Base-by-base conservation (phyloP, 805 yeast species). In the Spathaspora arborariae region DNA sequence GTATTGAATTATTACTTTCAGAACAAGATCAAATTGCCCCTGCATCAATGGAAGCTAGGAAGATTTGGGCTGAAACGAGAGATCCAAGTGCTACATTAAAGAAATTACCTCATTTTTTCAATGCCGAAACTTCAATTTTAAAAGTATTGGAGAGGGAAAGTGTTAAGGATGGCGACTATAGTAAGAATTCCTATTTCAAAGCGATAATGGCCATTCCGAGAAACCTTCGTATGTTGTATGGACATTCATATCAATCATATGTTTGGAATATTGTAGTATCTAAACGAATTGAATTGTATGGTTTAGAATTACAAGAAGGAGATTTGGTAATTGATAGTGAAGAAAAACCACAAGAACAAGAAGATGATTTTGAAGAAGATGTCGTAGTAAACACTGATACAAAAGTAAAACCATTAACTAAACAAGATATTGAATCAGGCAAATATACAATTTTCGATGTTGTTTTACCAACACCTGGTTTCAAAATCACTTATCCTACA, bases 401-500 rank as follows among this genome's bases (percentile, higher is more conserved):
- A 20, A 78, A 88, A 53, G 97, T 96, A 1, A 76, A 84, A 55
- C 78, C 85, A 0, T 74, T 94, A 16, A 87, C 96, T 0, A 74
- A 79, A 45, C 89, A 82, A 47, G 98, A 92, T 49, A 69, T 84
- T 20, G 79, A 71, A 4, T 46, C 70, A 2, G 79, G 79, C 0
- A 78, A 74, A 45, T 87, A 75, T 60, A 65, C 85, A 10, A 85
- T 92, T 27, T 83, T 77, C 58, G 98, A 94, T 64, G 75, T 94
- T 22, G 96, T 95, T 2, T 72, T 94, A 46, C 98, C 99, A n/a
- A 80, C 96, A 0, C 99, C 99, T 2, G 99, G 99, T 0, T 90
- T 82, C 62, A 97, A 90, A 60, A 80, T 94, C n/a, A 60, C 75
- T 11, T 94, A 94, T 59, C 99, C 99, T 5, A 69, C 76, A 9